Percentiles rank a stretch among this genome's conserved stretches.
Conservation (phyloP, 1,284 basidiomycete species). For the Erythrobasidium hasegawianum region DNA sequence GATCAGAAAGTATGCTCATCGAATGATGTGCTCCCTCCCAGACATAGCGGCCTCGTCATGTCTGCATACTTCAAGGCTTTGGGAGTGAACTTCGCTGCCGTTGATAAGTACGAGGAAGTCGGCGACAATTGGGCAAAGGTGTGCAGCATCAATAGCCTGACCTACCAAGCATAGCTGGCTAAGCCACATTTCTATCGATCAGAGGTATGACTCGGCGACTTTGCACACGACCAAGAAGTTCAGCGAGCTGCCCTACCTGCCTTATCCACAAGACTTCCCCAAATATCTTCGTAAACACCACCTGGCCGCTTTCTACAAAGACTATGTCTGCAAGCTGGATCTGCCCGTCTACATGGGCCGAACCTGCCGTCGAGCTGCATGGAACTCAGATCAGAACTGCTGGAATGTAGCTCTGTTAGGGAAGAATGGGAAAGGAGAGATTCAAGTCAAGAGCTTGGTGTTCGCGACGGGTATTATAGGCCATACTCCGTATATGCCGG, state of each 20-base stretch:
- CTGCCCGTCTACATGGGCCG: constrained; percentile 19
- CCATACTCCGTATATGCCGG: constrained; percentile 1
- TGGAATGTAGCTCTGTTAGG: constrained; percentile 5
- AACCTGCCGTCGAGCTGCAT: constrained; percentile 6
- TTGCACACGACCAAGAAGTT: constrained; percentile 22
- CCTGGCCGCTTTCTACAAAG: constrained; percentile 21
- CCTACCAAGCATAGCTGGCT: not conserved
- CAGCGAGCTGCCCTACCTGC: constrained; percentile 22
- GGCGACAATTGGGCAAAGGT: constrained; percentile 27
- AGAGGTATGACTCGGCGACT: constrained; percentile 25
- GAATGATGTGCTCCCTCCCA: too few relatives aligned
- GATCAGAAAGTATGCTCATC: too few relatives aligned
- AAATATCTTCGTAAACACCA: constrained; percentile 13
- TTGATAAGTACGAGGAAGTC: constrained; percentile 15
- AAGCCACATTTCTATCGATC: not conserved
- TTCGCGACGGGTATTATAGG: constrained; percentile 29
- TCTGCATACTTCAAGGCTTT: constrained; percentile 25
- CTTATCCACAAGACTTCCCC: constrained; percentile 13
- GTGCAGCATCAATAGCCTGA: not conserved
- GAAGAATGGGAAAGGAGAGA: not conserved
- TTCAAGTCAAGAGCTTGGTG: not conserved
- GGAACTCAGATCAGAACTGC: constrained; percentile 2
- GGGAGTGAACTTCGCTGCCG: constrained; percentile 11
- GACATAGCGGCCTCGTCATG: constrained; percentile 20
- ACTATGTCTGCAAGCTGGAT: constrained; percentile 15